Percentiles rank a stretch among this genome's conserved stretches.
phyloP scores from a whole-genome alignment of 2,329 filamentous ascomycete genomes.

The Dothideomycetes sp. region DNA sequence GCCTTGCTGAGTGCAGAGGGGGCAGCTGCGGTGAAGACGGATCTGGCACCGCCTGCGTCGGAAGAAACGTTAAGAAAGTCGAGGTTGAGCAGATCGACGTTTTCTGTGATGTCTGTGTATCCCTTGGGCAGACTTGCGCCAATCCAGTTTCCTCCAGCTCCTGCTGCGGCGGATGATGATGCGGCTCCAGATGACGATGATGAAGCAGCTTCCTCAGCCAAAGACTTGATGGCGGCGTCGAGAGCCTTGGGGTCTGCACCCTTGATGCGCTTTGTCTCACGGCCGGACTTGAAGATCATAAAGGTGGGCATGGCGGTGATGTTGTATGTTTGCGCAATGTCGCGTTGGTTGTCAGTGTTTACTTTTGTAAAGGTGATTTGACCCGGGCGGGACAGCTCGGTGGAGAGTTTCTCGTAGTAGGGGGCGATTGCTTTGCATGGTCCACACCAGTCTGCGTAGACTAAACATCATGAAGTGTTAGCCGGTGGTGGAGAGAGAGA shows the following conservation, averaged over 20 bases:
- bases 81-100: constrained; percentile 67
- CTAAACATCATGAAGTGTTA: constrained; percentile 46
- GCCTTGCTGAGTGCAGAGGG: constrained; percentile 53
- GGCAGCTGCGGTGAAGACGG: constrained; percentile 59
- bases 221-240: constrained; percentile 57
- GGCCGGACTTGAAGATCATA: constrained; percentile 48
- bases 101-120: constrained; percentile 72
- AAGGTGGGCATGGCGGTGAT: constrained; percentile 84
- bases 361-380: constrained; percentile 78
- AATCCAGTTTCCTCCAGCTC: constrained; percentile 47
- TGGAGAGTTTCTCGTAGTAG: constrained; percentile 66
- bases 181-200: constrained; percentile 22
- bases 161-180: constrained; percentile 26
- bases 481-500: constrained; percentile 16
- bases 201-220: constrained; percentile 49
- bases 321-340: constrained; percentile 61
- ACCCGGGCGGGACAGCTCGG: constrained; percentile 57
- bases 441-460: constrained; percentile 79
- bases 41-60: constrained; percentile 60
- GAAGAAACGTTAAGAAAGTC: constrained; percentile 83
- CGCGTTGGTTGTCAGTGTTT: constrained; percentile 66
- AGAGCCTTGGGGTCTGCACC: constrained; percentile 66
- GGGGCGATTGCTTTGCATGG: constrained; percentile 79
- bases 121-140: constrained; percentile 66
- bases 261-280: constrained; percentile 25